phyloP scores from a whole-genome alignment of 208 protist genomes.

The Herpetomonas muscarum region DNA sequence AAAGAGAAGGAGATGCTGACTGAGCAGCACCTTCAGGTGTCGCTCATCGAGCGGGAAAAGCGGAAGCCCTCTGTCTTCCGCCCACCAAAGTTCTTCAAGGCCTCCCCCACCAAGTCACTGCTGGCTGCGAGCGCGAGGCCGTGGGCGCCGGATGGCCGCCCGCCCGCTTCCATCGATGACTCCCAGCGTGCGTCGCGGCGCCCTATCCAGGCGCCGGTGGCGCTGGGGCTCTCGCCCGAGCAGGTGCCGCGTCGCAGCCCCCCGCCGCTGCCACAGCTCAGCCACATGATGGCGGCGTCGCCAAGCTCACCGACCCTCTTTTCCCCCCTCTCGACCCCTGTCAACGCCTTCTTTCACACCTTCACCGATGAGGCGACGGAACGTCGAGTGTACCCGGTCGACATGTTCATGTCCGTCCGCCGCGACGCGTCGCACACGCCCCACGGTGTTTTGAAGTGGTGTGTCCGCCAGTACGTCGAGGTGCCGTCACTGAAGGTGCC shows the following conservation, averaged over 20 bases:
- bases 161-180: slow-evolving; percentile 9
- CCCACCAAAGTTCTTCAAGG: slow-evolving; percentile 46
- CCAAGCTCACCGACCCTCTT: slow-evolving; percentile 36
- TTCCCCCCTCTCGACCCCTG: slow-evolving; percentile 49
- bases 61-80: slow-evolving; percentile 65
- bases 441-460: slow-evolving; percentile 77
- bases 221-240: slow-evolving; percentile 55
- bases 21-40: slow-evolving; percentile 22
- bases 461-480: slow-evolving; percentile 62
- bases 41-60: slow-evolving; percentile 53
- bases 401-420: slow-evolving; percentile 79
- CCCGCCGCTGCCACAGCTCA: slow-evolving; percentile 14
- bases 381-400: slow-evolving; percentile 53
- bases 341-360: slow-evolving; percentile 51
- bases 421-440: slow-evolving; percentile 82
- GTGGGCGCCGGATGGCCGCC: slow-evolving; percentile 36
- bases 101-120: slow-evolving; percentile 32
- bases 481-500: slow-evolving; percentile 79
- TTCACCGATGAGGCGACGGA: slow-evolving; percentile 55
- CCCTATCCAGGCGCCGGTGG: slow-evolving; percentile 42
- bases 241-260: slow-evolving; percentile 10
- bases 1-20: slow-evolving; percentile 22
- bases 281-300: slow-evolving; percentile 6
- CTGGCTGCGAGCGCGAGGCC: slow-evolving; percentile 49
- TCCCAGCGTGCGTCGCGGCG: slow-evolving; percentile 16